phyloP scores from a whole-genome alignment of 108 stramenopile genomes.

The Nitzschia inconspicua region DNA sequence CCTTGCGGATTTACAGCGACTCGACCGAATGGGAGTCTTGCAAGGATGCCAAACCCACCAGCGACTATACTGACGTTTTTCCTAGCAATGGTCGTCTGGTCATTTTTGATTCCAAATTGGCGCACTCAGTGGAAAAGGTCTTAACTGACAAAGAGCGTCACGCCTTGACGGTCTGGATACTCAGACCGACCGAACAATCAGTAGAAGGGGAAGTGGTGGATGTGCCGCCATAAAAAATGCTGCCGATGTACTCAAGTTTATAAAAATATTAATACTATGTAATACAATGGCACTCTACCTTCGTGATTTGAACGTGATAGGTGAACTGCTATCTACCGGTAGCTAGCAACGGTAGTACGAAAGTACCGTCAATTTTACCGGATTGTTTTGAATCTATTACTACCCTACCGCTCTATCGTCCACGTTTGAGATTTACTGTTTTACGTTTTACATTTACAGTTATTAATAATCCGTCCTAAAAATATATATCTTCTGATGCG shows the following conservation, averaged over 20 bases:
- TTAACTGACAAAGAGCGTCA: background rate
- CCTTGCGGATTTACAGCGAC: conserved; percentile 31
- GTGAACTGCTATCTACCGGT: too few species aligned
- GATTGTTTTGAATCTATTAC: too few species aligned
- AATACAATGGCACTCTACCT: too few species aligned
- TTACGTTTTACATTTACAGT: too few species aligned
- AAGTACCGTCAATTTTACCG: too few species aligned
- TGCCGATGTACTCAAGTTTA: background rate
- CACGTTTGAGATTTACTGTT: too few species aligned
- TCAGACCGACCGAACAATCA: conserved; percentile 20
- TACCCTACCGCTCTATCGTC: too few species aligned
- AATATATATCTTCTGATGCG: too few species aligned
- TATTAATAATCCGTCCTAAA: too few species aligned
- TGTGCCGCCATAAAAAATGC: background rate
- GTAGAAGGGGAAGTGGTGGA: conserved; percentile 10
- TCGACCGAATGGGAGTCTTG: background rate
- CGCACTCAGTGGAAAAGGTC: conserved; percentile 46
- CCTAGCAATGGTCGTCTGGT: conserved; percentile 41
- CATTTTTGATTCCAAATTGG: conserved; percentile 37
- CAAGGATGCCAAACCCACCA: background rate
- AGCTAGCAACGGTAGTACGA: too few species aligned
- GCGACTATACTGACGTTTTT: conserved; percentile 15
- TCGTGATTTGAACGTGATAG: too few species aligned
- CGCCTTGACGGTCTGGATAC: conserved; percentile 47
- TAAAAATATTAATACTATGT: too few species aligned